phyloP scores from a whole-genome alignment of 306 rosid species.

The Gillenia trifoliata region DNA sequence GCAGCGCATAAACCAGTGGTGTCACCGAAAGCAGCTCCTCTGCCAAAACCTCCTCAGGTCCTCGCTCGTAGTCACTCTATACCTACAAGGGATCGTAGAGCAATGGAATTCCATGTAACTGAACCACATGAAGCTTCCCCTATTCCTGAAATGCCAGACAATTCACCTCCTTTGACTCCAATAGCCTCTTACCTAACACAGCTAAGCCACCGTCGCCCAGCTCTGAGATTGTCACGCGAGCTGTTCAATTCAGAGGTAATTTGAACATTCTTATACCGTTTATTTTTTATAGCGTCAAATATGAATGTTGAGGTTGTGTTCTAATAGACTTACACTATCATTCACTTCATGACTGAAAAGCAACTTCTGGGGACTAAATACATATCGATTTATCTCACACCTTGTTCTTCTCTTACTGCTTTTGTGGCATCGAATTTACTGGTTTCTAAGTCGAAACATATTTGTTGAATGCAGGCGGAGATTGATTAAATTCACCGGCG shows the following conservation, averaged over 20 bases:
- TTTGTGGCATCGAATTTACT: background rate
- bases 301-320: background rate
- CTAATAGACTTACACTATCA: background rate
- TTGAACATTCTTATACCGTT: conserved; percentile 6
- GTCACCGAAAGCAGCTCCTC: conserved; percentile 66
- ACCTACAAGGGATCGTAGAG: conserved; percentile 65
- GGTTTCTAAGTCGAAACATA: conserved; percentile 20
- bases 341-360: background rate
- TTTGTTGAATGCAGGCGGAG: conserved; percentile 39
- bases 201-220: conserved; percentile 32
- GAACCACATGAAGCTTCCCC: conserved; percentile 44
- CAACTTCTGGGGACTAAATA: background rate
- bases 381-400: background rate
- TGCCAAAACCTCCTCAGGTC: conserved; percentile 73
- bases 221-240: conserved; percentile 32
- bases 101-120: conserved; percentile 35
- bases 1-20: conserved; percentile 33
- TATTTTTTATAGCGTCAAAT: background rate
- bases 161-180: conserved; percentile 74
- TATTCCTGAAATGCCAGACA: conserved; percentile 33
- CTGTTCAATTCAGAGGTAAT: conserved; percentile 56
- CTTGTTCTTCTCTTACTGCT: background rate
- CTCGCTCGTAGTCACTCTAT: conserved; percentile 81
- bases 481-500: conserved; percentile 20
- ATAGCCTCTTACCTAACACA: conserved; percentile 43